These are phyloP conservation scores for Botrytis deweyae DNA, from an alignment of 2,329 filamentous ascomycete species.

Conservation along the genomic window DNA sequence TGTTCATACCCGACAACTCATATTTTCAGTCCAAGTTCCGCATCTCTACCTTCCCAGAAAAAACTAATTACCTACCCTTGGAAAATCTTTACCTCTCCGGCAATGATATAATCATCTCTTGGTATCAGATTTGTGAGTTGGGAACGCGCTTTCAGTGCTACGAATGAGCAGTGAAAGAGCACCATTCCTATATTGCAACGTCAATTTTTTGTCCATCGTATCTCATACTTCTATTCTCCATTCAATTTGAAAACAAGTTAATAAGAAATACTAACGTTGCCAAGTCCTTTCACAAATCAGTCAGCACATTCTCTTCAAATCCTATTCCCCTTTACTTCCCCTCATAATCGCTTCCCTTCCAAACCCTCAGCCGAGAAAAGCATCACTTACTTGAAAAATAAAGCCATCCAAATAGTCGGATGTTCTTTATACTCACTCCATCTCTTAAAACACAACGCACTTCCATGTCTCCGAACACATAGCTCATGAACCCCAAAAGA, in stretches of 20 bases:
- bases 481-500: constrained; percentile 55
- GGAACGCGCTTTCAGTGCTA: constrained; percentile 55
- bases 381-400: constrained; percentile 52
- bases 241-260: no score
- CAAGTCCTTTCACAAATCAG: constrained; percentile 8
- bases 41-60: neutral
- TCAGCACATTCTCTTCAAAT: neutral
- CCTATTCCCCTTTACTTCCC: no score
- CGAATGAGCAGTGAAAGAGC: constrained; percentile 58
- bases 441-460: constrained; percentile 51
- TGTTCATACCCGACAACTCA: neutral
- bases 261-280: constrained; percentile 13
- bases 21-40: no score
- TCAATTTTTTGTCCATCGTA: neutral
- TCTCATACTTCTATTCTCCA: neutral
- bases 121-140: constrained; percentile 46
- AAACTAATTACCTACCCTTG: constrained; percentile 51
- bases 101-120: constrained; percentile 48
- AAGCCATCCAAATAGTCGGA: constrained; percentile 53
- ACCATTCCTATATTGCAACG: constrained; percentile 51
- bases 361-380: neutral
- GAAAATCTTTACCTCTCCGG: constrained; percentile 53
- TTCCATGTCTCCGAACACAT: constrained; percentile 50
- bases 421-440: constrained; percentile 49
- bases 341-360: no score